Base-by-base conservation (phyloP, 805 yeast genomes). In the Candida caryicola region DNA sequence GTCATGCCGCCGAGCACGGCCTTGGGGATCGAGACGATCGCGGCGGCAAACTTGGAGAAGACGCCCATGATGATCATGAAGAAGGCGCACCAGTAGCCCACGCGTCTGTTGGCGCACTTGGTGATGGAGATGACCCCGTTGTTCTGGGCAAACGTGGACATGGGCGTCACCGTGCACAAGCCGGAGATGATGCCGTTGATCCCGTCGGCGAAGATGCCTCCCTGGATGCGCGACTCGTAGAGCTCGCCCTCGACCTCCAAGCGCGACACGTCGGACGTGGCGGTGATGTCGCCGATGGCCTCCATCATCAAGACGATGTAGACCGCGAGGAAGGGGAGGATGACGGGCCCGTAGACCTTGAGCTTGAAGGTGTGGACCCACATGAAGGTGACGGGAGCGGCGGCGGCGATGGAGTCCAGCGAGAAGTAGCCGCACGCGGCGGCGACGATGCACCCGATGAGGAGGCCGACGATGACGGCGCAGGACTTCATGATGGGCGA, bases 401-500 rank as follows among this genome's bases (percentile, higher is more conserved):
- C 95, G 23, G 64, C 64, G 37, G 76, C 75, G 48, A 89, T 82
- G 13, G 65, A 53, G 3, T 69, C 52, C 36, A 69, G 64, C 45
- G 74, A 73, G 57, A 88, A 89, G 66, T 89, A 89, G 19, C 90
- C 90, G 59, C 85, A 76, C 6, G 91, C 96, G 43, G 95, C 95
- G 26, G 93, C 95, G 33, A 89, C 93, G 44, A 89, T 85, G 69
- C 96, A 88, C 23, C 96, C 96, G 26, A 86, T 79, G 18, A 90
- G 64, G 41, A 89, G 69, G 26, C 96, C 96, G 28, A 82, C 65
- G 50, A 89, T 85, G 36, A 89, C 95, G 1, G 96, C 93, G 74
- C 96, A 88, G 2, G 95, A 85, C 57, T 85, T 87, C 93, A 89
- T 85, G 54, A 89, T 84, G 39, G 97, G 97, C 15, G 96, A 79